Evolutionary conservation across 164 flowering plant genomes (phyloP).

Genomic region (Buxus sempervirens): DNA sequence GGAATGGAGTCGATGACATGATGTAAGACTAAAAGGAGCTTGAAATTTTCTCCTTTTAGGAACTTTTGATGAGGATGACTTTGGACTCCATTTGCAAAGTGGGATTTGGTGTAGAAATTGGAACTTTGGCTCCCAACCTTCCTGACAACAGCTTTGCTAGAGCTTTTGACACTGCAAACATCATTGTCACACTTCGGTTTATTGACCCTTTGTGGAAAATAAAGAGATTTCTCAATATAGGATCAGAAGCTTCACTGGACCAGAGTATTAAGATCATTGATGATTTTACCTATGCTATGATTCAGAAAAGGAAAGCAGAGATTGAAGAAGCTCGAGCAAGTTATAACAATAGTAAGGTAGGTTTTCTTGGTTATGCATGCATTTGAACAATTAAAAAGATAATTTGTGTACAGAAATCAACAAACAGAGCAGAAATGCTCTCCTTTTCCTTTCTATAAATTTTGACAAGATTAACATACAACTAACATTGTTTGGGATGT

Average conservation of each 20-base stretch:
- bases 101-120: conserved; percentile 93
- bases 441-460: too few species aligned
- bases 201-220: conserved; percentile 85
- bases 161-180: conserved; percentile 86
- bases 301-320: conserved; percentile 67
- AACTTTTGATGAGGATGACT: conserved; percentile 92
- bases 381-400: too few species aligned
- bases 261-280: conserved; percentile 67
- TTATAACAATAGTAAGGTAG: conserved; percentile 39
- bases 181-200: conserved; percentile 75
- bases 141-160: conserved; percentile 69
- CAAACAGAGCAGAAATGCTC: too few species aligned
- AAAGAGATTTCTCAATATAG: conserved; percentile 61
- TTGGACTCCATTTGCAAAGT: conserved; percentile 94
- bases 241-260: conserved; percentile 78
- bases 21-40: background rate
- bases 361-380: background rate
- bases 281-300: conserved; percentile 81
- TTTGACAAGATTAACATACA: background rate
- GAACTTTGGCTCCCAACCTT: conserved; percentile 65
- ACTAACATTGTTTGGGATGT: background rate
- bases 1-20: background rate
- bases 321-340: conserved; percentile 37
- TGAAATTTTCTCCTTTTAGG: conserved; percentile 34
- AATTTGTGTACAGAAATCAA: background rate